These are phyloP conservation scores for Brettanomyces nanus DNA, from an alignment of 805 yeast genomes.

Conservation along the genomic window DNA sequence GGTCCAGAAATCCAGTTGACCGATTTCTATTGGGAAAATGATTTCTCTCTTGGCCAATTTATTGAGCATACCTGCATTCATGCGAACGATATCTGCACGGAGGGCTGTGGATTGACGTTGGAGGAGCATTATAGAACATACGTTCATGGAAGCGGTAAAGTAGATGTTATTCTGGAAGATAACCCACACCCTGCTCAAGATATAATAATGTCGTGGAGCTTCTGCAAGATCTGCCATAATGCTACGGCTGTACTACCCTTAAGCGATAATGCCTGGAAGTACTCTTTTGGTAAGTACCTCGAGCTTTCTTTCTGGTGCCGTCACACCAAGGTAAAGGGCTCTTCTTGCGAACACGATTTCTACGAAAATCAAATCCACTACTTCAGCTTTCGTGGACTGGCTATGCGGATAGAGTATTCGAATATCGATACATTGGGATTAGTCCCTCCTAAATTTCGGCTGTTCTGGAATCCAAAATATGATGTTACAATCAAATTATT, in stretches of 20 bases:
- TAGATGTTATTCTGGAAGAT: conserved; percentile 68
- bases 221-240: conserved; percentile 70
- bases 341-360: conserved; percentile 69
- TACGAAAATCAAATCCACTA: conserved; percentile 76
- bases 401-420: conserved; percentile 72
- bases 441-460: conserved; percentile 62
- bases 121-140: conserved; percentile 77
- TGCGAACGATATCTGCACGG: conserved; percentile 62
- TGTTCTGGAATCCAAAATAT: conserved; percentile 64
- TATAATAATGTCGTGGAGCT: conserved; percentile 84
- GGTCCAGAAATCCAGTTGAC: conserved; percentile 84
- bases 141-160: conserved; percentile 79
- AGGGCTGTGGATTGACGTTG: conserved; percentile 67
- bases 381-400: conserved; percentile 73
- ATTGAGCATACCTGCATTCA: conserved; percentile 71
- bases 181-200: conserved; percentile 45
- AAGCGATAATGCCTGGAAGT: conserved; percentile 82
- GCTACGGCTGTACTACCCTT: conserved; percentile 72
- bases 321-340: conserved; percentile 46
- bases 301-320: conserved; percentile 79
- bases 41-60: conserved; percentile 81
- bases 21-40: conserved; percentile 87
- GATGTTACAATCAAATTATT: conserved; percentile 65
- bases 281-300: conserved; percentile 87
- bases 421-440: conserved; percentile 72